Percentiles rank a stretch among this genome's conserved stretches.
Conservation (phyloP, 2,329 filamentous ascomycete species). For the Pseudogymnoascus sp. region DNA sequence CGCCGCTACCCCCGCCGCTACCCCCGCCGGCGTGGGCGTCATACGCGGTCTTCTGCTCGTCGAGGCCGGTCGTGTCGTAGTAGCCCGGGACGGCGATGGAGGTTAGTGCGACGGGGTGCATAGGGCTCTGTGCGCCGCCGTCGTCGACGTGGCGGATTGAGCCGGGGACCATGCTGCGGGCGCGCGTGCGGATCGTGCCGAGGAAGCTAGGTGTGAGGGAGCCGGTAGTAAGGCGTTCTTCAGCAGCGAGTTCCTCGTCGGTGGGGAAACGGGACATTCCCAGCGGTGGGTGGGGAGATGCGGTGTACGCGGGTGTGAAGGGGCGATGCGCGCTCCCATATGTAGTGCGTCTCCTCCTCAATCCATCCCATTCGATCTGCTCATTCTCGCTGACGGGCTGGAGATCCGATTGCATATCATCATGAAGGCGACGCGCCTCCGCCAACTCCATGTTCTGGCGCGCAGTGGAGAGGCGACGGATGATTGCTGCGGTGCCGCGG, state of each 20-base stretch:
- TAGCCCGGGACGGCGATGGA: conserved; percentile 46
- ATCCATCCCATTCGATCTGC: conserved; percentile 64
- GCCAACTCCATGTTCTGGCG: conserved; percentile 71
- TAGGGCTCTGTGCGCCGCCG: conserved; percentile 40
- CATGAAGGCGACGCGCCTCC: conserved; percentile 68
- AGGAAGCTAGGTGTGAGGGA: conserved; percentile 46
- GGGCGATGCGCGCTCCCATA: conserved; percentile 27
- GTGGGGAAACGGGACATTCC: conserved; percentile 81
- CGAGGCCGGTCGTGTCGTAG: conserved; percentile 33
- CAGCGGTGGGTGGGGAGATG: conserved; percentile 58
- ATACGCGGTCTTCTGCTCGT: conserved; percentile 38
- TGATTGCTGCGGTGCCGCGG: conserved; percentile 78
- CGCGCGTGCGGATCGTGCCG: conserved; percentile 44
- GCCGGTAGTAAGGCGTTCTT: conserved; percentile 38
- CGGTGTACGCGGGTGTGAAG: conserved; percentile 14
- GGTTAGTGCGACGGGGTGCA: conserved; percentile 54
- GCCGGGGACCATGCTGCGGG: conserved; percentile 27
- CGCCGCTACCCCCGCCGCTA: conserved; percentile 12
- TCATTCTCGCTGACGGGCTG: conserved; percentile 72
- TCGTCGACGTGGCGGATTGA: conserved; percentile 23
- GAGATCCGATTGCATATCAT: conserved; percentile 68
- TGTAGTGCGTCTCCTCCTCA: conserved; percentile 62
- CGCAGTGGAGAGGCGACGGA: conserved; percentile 69
- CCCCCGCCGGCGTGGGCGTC: conserved; percentile 37
- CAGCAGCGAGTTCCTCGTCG: conserved; percentile 43